phyloP scores from a whole-genome alignment of 305 asterid genomes.

The Solanum chacoense region DNA sequence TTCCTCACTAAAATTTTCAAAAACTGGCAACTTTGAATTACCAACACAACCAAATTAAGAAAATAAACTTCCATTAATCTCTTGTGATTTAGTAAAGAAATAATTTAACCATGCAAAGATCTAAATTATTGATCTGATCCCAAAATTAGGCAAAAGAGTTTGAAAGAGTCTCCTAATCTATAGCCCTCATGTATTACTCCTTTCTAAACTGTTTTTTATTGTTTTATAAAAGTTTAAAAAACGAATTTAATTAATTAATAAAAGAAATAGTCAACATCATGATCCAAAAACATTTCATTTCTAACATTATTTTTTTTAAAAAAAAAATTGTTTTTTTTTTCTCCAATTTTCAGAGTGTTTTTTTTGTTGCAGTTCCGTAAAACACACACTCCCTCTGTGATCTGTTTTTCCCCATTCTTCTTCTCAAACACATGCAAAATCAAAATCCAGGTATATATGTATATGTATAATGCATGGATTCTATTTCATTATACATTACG shows the following conservation, averaged over 20 bases:
- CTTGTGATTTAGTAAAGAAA: not conserved
- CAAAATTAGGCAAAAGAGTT: not conserved
- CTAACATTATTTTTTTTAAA: not conserved
- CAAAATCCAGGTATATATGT: not conserved
- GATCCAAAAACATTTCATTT: not conserved
- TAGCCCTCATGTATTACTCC: not conserved
- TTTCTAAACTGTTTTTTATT: not conserved
- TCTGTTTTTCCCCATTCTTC: not conserved
- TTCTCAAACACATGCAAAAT: not conserved
- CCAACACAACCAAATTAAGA: not conserved
- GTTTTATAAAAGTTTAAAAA: not conserved
- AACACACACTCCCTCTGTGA: not conserved
- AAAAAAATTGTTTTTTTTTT: not conserved
- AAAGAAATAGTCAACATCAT: not conserved
- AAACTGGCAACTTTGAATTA: not conserved
- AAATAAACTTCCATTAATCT: not conserved
- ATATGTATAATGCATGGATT: not conserved
- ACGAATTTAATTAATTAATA: too few species aligned
- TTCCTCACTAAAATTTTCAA: not conserved
- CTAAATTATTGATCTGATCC: not conserved
- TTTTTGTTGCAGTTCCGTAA: not conserved
- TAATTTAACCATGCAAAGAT: not conserved
- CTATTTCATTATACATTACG: not conserved
- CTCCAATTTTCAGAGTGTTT: not conserved
- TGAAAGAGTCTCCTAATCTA: constrained; percentile 1